A percentile compares a stretch with the other conserved stretches of the same genome.
Evolutionary conservation across 495 filamentous ascomycete genomes (phyloP).

Genomic region (Aspergillus campestris): DNA sequence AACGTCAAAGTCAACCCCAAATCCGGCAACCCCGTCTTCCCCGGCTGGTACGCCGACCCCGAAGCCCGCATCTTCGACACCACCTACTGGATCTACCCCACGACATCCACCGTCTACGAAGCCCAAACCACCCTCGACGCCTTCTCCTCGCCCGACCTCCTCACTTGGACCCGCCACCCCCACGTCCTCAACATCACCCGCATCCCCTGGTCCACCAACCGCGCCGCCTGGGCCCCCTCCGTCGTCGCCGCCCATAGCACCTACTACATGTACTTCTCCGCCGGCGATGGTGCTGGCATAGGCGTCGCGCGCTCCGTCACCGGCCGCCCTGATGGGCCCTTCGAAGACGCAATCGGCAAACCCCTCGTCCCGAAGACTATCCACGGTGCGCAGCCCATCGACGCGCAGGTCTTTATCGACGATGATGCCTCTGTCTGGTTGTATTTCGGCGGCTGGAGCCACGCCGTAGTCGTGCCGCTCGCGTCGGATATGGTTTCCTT

Average conservation of each 20-base stretch:
- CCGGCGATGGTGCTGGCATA: constrained; percentile 40
- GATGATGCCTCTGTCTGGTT: constrained; percentile 34
- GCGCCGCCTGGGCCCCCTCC: constrained; percentile 39
- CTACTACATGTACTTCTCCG: constrained; percentile 42
- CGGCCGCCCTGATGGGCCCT: constrained; percentile 33
- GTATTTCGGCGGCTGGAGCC: constrained; percentile 40
- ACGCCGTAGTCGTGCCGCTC: constrained; percentile 35
- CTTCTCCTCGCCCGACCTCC: constrained; percentile 37
- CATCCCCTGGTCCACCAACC: constrained; percentile 34
- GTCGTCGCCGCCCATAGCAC: constrained; percentile 26
- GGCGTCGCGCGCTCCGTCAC: constrained; percentile 31
- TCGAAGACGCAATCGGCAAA: constrained; percentile 32
- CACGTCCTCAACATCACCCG: constrained; percentile 27
- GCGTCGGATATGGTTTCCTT: constrained; percentile 37
- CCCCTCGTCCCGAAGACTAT: constrained; percentile 33
- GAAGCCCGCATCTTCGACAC: constrained; percentile 34
- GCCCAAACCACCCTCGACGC: constrained; percentile 40
- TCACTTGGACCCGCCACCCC: constrained; percentile 36
- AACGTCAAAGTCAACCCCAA: constrained; percentile 10
- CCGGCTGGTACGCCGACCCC: constrained; percentile 42
- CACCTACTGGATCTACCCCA: constrained; percentile 39
- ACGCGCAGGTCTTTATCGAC: constrained; percentile 39
- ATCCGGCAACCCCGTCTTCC: constrained; percentile 32
- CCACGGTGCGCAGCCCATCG: constrained; percentile 34
- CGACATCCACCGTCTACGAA: constrained; percentile 29